Evolutionary conservation across 1,284 basidiomycete genomes (phyloP), one percentile per base, ranked within the genome.

Genomic region (Boletus sp.): DNA sequence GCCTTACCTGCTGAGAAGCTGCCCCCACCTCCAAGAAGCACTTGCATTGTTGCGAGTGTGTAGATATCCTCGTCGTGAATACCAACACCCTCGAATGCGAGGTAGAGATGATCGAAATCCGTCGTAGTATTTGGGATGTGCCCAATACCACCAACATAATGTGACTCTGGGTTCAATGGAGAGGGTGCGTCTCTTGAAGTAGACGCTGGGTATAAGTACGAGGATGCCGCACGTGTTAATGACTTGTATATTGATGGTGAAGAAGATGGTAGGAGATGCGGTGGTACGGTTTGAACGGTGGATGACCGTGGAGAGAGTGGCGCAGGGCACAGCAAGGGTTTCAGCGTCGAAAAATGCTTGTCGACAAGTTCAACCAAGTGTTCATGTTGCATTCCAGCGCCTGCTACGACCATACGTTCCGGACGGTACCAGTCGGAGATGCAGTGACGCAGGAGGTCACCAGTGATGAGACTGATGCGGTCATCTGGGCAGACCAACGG

Each of bases 41-140:
- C 88, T 68, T 99, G 95, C 70, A 99, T 88, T 0, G 91, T 94
- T 22, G 96, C 95, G 12, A 97, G 78, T 5, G 92, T 81, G 66
- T 95, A 99, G 41, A 99, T 90, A 69, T 98, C 95, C 19, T 90
- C 84, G 58, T 97, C 92, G 65, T 91, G 85, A 40, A 98, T 93
- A 8, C 91, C 89, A 8, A 94, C 78, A 27, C 94, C 93, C 68
- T 98, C 95, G 61, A 88, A 99, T 0, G 82, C 93, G 42, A 98
- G 76, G 66, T 97, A 96, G 40, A 98, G 76, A 68, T 98, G 95
- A 54, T 94, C 88, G 66, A 97, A 92, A 61, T 97, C 89, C 49
- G 83, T 74, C 0, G 81, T 73, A 0, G 77, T 69, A 48, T 84
- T 79, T 49, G 80, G 75, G 40, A 94, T 79, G 68, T 88, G 91